Evolutionary conservation across 192 early-diverging fungal genomes (phyloP), one percentile per base, ranked within the genome.

Genomic region (Chytriomyces confervae): DNA sequence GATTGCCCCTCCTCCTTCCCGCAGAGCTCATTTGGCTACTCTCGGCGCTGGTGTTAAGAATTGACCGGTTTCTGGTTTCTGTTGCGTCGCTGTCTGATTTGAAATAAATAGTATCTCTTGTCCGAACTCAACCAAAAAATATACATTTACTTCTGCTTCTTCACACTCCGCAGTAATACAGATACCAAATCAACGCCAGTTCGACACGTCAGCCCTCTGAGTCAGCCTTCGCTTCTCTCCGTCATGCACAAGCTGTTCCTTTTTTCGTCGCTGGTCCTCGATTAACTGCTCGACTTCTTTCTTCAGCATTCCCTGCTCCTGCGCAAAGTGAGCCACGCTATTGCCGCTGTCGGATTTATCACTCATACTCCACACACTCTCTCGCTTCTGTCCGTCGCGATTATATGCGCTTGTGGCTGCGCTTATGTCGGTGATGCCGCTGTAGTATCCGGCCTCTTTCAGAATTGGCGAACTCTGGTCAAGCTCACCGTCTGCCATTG

Each of bases 1-100:
- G 20, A 77, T 77, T 53, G 65, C 75, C 16, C 64, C 75, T 9
- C 63, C 75, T 7, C 11, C 53, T 27, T 63, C 64, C 23, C 43
- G 72, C 9, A 24, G 61, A n/a, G 57, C 72, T 27, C 72, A 75
- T 75, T 47, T 75, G 57, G 72, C 72, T 7, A 1, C 69, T 8
- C 53, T 72, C 11, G 13, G 7, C 48, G 53, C 20, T 18, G 36
- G 2, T 3, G 16, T 57, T 3, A 13, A 57, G 13, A 20, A 57
- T 3, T 57, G 20, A 57, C 1, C 53, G 53, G 13, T 57, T 57
- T 57, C 53, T 57, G 51, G 51, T 57, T 57, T 10, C n/a, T 20
- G 53, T 57, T 57, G 13, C 53, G 20, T 57, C 13, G 20, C 13
- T 57, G 13, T 57, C 13, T 57, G 53, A 57, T n/a, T 57, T n/a